Evolutionary conservation across 225 moss, liverwort and hornwort species (phyloP), one percentile per base, ranked within the genome.

Genomic region (Marchantia paleacea): DNA sequence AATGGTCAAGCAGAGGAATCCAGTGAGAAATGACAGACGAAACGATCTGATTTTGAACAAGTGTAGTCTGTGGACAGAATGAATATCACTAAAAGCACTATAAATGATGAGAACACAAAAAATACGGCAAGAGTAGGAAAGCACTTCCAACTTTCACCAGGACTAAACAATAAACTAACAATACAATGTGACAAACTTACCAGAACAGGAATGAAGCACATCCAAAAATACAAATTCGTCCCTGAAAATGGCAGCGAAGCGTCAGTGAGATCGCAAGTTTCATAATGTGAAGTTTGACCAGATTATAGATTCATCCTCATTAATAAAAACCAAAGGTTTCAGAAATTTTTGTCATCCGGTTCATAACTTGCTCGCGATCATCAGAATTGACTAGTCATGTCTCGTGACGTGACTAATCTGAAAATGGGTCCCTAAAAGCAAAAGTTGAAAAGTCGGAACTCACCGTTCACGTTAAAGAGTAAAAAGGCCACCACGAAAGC

Each of bases 171-270:
- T 12, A 22, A 39, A 24, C 7, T n/a, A 54, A 55, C 11, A 53
- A 22, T 7, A 76, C 0, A 12, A 52, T 12, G 25, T 24, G 20
- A 52, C 20, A 4, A 60, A 68, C 86, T 9, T 84, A 89, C 89
- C 82, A 83, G 75, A 16, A 61, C 78, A 62, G 89, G 89, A 39
- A 87, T 22, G n/a, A 89, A 39, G 55, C 83, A 81, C 52, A 85
- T 51, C 79, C 81, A 87, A 62, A 89, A 89, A 79, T 81, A 85
- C 10, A 89, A 80, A 52, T 85, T 83, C 15, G 83, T 15, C 53
- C 85, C 83, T 83, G 79, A 0, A 52, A 31, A 73, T 5, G 39
- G 58, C 49, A 39, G 52, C 24, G 52, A 26, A 24, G 19, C 18
- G 39, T 30, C 68, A 68, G 68, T 30, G 26, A 29, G 30, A 7